phyloP scores from a whole-genome alignment of 371 early-diverging fungal species.

The Mortierella sp. region DNA sequence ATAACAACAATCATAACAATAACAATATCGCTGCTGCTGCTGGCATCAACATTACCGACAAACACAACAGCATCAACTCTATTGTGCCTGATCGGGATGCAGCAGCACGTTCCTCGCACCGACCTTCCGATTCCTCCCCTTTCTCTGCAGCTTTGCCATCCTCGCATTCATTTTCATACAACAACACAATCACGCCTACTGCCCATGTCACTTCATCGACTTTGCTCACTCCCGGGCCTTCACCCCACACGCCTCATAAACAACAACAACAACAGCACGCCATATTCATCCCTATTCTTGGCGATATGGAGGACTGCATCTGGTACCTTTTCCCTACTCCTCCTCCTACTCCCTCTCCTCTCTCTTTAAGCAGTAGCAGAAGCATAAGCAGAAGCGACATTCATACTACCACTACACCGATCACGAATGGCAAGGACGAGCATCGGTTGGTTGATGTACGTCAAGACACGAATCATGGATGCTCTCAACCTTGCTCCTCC shows the following conservation, averaged over 20 bases:
- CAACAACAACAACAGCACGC: background rate
- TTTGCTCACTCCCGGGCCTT: background rate
- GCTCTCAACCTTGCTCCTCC: background rate
- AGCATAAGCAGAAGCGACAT: background rate
- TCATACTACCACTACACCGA: background rate
- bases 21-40: background rate
- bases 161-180: background rate
- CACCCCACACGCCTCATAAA: background rate
- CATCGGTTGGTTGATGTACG: background rate
- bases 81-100: background rate
- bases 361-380: background rate
- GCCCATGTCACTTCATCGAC: background rate
- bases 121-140: background rate
- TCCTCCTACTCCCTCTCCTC: background rate
- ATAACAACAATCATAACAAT: background rate
- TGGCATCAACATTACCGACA: background rate
- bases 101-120: background rate
- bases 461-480: too few species aligned
- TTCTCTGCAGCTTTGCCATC: background rate
- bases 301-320: conserved; percentile 12
- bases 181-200: background rate
- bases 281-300: conserved; percentile 10
- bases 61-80: background rate
- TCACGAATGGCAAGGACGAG: conserved; percentile 11
- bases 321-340: conserved; percentile 23